Evolutionary conservation across 2,329 filamentous ascomycete genomes (phyloP), one percentile per base, ranked within the genome.

Genomic region (Tothia fuscella): DNA sequence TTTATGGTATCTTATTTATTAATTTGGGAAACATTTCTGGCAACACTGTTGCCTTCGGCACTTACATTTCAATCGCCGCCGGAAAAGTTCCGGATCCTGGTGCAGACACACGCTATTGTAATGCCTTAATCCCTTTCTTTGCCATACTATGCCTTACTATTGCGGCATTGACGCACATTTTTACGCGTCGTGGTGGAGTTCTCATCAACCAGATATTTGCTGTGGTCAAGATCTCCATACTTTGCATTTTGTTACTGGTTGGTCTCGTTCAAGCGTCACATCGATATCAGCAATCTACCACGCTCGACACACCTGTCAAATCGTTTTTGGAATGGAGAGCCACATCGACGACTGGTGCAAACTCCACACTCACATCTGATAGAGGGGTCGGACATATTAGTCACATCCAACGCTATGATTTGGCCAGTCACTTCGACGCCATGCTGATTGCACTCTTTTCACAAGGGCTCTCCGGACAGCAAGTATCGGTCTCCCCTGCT

Each of bases 21-120:
- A 48, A 61, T 14, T 50, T 71, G 5, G 68, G 67, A 12, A 71
- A 70, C 46, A 63, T 69, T 49, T 59, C 65, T 1, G 65, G 65
- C 25, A 72, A 73, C 51, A 13, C 20, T 6, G 16, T 19, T 3
- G 10, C 63, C 63, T 12, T 59, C 72, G 21, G 57, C 57, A 38
- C 71, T 71, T 47, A 66, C 62, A 7, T 49, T 16, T 6, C 25
- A 5, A 59, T 2, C 58, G 65, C 36, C 53, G 63, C 9, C 38
- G 59, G 29, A 46, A 53, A 39, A 7, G 22, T 40, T 38, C 16
- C 36, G 20, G 10, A 30, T 24, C 46, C n/a, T 30, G 5, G 21
- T 21, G 30, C 7, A n/a, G 26, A 12, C 7, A 22, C 56, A 3
- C 54, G 61, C 6, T 25, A 6, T 16, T n/a, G 33, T 19, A 56